phyloP scores from a whole-genome alignment of 352 stramenopile genomes.

The Peronosclerospora sorghi region DNA sequence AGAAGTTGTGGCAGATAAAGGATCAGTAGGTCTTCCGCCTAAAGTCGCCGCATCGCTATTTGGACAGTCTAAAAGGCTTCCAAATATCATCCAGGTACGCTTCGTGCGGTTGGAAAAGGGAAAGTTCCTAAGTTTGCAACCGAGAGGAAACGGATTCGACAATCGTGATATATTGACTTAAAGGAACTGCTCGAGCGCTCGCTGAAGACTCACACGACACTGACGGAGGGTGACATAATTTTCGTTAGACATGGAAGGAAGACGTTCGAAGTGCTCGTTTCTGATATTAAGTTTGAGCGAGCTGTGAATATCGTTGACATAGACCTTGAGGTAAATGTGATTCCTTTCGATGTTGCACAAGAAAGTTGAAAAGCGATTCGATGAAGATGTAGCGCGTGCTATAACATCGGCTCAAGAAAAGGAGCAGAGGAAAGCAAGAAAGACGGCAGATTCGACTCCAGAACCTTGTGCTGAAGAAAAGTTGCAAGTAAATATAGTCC shows the following conservation, averaged over 20 bases:
- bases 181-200: constrained; percentile 69
- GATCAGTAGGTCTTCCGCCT: constrained; percentile 59
- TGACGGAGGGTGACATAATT: constrained; percentile 63
- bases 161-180: constrained; percentile 70
- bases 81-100: constrained; percentile 38
- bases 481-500: constrained; percentile 31
- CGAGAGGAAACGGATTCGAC: constrained; percentile 52
- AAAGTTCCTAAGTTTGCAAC: constrained; percentile 57
- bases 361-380: constrained; percentile 21
- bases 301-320: constrained; percentile 68
- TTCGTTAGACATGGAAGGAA: constrained; percentile 65
- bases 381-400: constrained; percentile 25
- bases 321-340: constrained; percentile 71
- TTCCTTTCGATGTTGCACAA: constrained; percentile 51
- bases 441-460: constrained; percentile 17
- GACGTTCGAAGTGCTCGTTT: constrained; percentile 69
- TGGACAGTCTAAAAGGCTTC: constrained; percentile 8
- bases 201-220: constrained; percentile 63
- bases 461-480: constrained; percentile 34
- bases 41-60: constrained; percentile 71
- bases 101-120: constrained; percentile 69
- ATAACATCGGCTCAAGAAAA: constrained; percentile 21
- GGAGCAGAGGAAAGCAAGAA: constrained; percentile 31
- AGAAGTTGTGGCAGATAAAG: constrained; percentile 72
- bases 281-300: constrained; percentile 38